Conservation (phyloP, 1,284 basidiomycete species). For the Ceratobasidium sp. region DNA sequence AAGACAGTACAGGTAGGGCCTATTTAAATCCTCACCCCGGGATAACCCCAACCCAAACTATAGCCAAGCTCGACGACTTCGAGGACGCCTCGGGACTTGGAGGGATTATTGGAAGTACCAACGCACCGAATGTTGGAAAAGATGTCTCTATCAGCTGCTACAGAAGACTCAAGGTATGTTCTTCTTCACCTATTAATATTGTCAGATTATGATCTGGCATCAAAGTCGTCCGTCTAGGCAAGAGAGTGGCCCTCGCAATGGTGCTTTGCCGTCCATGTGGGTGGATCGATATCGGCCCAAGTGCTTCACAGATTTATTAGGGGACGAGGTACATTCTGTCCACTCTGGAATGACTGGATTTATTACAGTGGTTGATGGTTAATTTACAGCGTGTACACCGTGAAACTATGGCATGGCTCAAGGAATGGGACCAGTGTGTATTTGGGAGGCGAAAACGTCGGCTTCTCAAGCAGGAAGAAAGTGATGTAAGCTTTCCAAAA, state of each 20-base stretch:
- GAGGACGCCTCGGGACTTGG: constrained; percentile 46
- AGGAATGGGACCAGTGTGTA: constrained; percentile 98
- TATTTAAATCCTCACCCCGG: no score
- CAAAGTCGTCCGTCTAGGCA: constrained; percentile 30
- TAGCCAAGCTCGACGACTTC: constrained; percentile 11
- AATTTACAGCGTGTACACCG: constrained; percentile 76
- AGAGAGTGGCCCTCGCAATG: constrained; percentile 9
- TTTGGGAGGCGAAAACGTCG: constrained; percentile 69
- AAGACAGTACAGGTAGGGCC: constrained; percentile 9
- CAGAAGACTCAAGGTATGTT: constrained; percentile 47
- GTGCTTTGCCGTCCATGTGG: constrained; percentile 61
- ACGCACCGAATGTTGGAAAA: constrained; percentile 75
- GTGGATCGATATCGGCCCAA: constrained; percentile 90
- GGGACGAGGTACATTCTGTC: constrained; percentile 81
- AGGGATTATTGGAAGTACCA: constrained; percentile 69
- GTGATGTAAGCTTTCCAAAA: constrained; percentile 49
- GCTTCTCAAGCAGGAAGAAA: constrained; percentile 53
- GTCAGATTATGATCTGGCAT: constrained; percentile 36
- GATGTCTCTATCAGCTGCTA: constrained; percentile 58
- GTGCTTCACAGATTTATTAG: constrained; percentile 86
- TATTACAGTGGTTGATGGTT: background rate
- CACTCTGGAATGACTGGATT: background rate
- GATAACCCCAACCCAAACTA: background rate
- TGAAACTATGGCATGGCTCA: constrained; percentile 93
- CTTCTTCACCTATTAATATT: constrained; percentile 23